Base-by-base conservation (phyloP, 2,329 filamentous ascomycete genomes). In the Colletotrichum caudatum region DNA sequence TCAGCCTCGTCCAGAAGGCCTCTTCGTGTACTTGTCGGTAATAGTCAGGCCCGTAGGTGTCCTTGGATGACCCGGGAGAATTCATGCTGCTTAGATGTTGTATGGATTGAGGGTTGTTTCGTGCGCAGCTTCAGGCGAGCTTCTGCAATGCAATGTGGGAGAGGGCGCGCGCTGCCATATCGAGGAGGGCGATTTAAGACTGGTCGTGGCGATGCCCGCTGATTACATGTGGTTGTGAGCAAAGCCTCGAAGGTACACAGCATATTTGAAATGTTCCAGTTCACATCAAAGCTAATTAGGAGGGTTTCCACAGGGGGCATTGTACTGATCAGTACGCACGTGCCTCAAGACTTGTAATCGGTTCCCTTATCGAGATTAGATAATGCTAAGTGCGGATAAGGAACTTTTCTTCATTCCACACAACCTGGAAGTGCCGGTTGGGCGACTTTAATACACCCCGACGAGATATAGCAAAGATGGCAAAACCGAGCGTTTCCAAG, bases 1-100 rank as follows among this genome's bases (percentile, higher is more conserved):
- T 78, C 64, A 80, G 73, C 72, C 78, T 78, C 44, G 81, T 79
- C 76, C 77, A 76, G 61, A 78, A 44, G 57, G 68, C 50, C 50
- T 68, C 54, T 39, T 72, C 33, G 39, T 72, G 63, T 23, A 58
- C 39, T 23, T 48, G 62, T 69, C 65, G 67, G 53, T 69, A 64
- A 44, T 72, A 61, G 63, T 74, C 64, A 33, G 71, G 62, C 48
- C 69, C 54, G 73, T 74, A 69, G 41, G 66, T 54, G 35, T 66
- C 44, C 54, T 63, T 68, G 51, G 59, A 61, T 51, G 65, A 51
- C 26, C 71, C 53, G 44, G 57, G 71, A 37, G 73, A 74, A 69
- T 73, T 67, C 73, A 74, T 74, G 50, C 51, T 74, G 72, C 50
- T 37, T 54, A 23, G 18, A 29, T 44, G n/a, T 37, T 48, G 41